Percentiles rank a stretch among this genome's conserved stretches.
These are phyloP conservation scores for Fonsecaea monophora DNA, from an alignment of 2,329 filamentous ascomycete genomes.

Conservation along the genomic window DNA sequence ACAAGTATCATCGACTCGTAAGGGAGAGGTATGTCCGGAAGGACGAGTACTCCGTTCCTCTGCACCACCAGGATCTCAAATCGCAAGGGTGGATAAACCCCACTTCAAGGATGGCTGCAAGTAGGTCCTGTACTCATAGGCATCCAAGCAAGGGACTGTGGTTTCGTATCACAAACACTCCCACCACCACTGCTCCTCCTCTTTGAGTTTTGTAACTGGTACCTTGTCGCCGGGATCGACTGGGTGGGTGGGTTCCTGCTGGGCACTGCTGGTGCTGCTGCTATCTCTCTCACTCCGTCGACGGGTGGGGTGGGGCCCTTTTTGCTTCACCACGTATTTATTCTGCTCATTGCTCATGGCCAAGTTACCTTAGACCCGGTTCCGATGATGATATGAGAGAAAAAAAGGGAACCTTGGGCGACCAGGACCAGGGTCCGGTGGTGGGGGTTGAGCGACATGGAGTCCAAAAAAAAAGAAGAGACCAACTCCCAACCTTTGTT, in stretches of 20 bases:
- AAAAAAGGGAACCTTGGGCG: constrained; percentile 3
- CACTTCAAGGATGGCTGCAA: not conserved
- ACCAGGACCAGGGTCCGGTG: constrained; percentile 6
- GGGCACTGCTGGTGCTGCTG: not conserved
- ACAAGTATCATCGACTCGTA: not conserved
- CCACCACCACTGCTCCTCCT: not conserved
- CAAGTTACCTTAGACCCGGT: not conserved
- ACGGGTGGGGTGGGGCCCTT: not conserved
- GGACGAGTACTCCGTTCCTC: not conserved
- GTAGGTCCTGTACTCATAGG: not conserved
- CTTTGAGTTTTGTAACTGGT: not conserved
- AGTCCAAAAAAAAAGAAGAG: constrained; percentile 6
- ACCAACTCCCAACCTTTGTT: constrained; percentile 14
- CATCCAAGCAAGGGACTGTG: not conserved
- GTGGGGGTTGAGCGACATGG: constrained; percentile 13
- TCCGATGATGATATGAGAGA: constrained; percentile 4
- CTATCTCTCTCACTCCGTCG: constrained; percentile 13
- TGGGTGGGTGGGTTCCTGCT: not conserved
- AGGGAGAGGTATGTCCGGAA: not conserved
- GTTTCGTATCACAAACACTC: not conserved
- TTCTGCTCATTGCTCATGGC: not conserved
- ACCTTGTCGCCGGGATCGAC: constrained; percentile 4
- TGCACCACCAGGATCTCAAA: constrained; percentile 5
- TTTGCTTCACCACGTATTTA: not conserved
- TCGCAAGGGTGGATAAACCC: constrained; percentile 15